These are phyloP conservation scores for Alternaria triticimaculans DNA, from an alignment of 2,329 filamentous ascomycete genomes.

Conservation along the genomic window DNA sequence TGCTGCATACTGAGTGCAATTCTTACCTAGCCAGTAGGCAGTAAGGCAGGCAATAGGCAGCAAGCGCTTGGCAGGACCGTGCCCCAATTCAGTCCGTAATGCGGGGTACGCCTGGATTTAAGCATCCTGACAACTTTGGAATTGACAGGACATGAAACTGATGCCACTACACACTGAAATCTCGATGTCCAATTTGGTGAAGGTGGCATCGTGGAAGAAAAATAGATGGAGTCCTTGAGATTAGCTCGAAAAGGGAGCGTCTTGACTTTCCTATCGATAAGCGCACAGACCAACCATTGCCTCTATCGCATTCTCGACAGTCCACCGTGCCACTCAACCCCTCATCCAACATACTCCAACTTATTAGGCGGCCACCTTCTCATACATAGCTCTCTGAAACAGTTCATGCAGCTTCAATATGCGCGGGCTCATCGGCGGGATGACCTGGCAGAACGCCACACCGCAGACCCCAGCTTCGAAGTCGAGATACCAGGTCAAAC, in stretches of 20 bases:
- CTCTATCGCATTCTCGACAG: not conserved
- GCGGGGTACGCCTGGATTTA: not conserved
- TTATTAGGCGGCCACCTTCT: not conserved
- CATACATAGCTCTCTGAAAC: constrained; percentile 12
- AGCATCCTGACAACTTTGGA: too few species aligned
- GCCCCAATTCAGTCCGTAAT: not conserved
- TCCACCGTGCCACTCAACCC: not conserved
- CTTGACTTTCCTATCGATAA: not conserved
- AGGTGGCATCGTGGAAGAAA: not conserved
- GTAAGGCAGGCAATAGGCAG: not conserved
- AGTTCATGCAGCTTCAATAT: constrained; percentile 8
- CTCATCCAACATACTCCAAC: not conserved
- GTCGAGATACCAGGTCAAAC: constrained; percentile 18
- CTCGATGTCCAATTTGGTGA: not conserved
- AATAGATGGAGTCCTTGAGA: not conserved
- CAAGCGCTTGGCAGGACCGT: constrained; percentile 3
- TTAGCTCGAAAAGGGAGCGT: not conserved
- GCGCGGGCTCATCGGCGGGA: constrained; percentile 17
- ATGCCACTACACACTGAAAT: not conserved
- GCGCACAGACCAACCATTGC: not conserved
- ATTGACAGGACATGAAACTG: too few species aligned
- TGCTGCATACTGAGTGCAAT: not conserved
- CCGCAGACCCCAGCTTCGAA: constrained; percentile 14
- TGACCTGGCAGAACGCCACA: constrained; percentile 16
- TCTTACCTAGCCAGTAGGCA: not conserved